Percentiles rank a stretch among this genome's conserved stretches.
These are phyloP conservation scores for Aspergillus arachidicola DNA, from an alignment of 2,329 filamentous ascomycete genomes.

Conservation along the genomic window DNA sequence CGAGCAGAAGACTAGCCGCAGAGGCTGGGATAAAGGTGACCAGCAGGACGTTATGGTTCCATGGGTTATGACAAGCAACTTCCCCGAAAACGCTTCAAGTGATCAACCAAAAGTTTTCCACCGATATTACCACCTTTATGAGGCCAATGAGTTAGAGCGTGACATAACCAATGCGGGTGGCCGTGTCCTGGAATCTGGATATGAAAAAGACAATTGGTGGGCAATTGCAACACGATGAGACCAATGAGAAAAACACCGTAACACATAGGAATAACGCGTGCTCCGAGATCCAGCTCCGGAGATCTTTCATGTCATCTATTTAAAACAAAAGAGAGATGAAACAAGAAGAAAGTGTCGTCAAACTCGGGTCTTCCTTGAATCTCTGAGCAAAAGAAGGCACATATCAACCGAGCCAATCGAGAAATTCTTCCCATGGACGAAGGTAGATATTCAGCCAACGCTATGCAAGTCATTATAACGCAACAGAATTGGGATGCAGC, in stretches of 20 bases:
- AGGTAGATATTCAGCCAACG: slow-evolving; percentile 39
- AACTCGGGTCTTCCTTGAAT: neutral
- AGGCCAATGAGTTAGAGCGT: slow-evolving; percentile 79
- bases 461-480: slow-evolving; percentile 43
- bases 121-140: slow-evolving; percentile 93
- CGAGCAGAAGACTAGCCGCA: slow-evolving; percentile 81
- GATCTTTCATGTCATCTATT: slow-evolving; percentile 15
- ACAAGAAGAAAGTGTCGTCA: neutral
- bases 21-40: slow-evolving; percentile 83
- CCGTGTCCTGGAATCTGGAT: slow-evolving; percentile 74
- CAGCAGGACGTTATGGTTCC: slow-evolving; percentile 93
- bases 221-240: slow-evolving; percentile 60
- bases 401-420: slow-evolving; percentile 31
- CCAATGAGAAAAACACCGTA: slow-evolving; percentile 21
- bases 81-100: slow-evolving; percentile 46
- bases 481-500: slow-evolving; percentile 5
- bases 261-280: slow-evolving; percentile 15
- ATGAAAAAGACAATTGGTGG: slow-evolving; percentile 99
- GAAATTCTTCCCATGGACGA: slow-evolving; percentile 34
- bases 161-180: slow-evolving; percentile 77
- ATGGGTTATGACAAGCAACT: slow-evolving; percentile 71
- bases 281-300: slow-evolving; percentile 37
- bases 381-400: slow-evolving; percentile 9
- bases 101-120: slow-evolving; percentile 59
- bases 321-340: slow-evolving; percentile 14